Conservation (phyloP, 805 yeast genomes). For the Lipomyces chichibuensis region DNA sequence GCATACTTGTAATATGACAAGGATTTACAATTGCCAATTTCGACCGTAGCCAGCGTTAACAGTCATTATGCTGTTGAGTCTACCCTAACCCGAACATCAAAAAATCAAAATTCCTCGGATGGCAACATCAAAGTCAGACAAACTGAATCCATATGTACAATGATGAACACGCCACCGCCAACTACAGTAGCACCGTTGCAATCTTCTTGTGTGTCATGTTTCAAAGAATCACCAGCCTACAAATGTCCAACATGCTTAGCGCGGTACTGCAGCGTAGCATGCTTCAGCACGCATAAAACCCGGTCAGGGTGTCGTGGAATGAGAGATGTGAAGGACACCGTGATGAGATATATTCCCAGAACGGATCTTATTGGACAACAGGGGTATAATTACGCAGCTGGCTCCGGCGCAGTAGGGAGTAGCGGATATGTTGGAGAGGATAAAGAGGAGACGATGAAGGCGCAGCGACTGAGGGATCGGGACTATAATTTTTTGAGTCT, state of each 20-base stretch:
- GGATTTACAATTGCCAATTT: too few relatives aligned
- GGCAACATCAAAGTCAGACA: too few relatives aligned
- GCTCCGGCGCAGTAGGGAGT: neutral
- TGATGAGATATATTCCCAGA: constrained; percentile 28
- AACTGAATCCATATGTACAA: too few relatives aligned
- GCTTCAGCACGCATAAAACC: constrained; percentile 27
- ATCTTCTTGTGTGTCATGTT: constrained; percentile 23
- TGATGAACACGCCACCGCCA: neutral
- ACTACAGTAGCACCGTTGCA: constrained; percentile 10
- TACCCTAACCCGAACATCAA: too few relatives aligned
- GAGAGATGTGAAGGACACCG: constrained; percentile 28
- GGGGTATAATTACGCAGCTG: constrained; percentile 10
- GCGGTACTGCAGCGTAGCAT: constrained; percentile 29
- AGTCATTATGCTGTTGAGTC: too few relatives aligned
- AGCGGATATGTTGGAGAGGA: neutral
- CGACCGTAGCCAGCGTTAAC: too few relatives aligned
- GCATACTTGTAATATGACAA: too few relatives aligned
- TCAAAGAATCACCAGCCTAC: constrained; percentile 22
- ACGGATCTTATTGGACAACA: constrained; percentile 22
- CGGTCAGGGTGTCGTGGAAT: constrained; percentile 29
- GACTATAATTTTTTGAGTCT: constrained; percentile 34
- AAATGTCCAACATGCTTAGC: constrained; percentile 30
- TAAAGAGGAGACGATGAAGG: constrained; percentile 10
- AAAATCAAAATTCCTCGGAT: too few relatives aligned
- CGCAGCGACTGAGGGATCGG: constrained; percentile 26